Conservation (phyloP, 257 asterid species). For the Plectranthus barbatus region DNA sequence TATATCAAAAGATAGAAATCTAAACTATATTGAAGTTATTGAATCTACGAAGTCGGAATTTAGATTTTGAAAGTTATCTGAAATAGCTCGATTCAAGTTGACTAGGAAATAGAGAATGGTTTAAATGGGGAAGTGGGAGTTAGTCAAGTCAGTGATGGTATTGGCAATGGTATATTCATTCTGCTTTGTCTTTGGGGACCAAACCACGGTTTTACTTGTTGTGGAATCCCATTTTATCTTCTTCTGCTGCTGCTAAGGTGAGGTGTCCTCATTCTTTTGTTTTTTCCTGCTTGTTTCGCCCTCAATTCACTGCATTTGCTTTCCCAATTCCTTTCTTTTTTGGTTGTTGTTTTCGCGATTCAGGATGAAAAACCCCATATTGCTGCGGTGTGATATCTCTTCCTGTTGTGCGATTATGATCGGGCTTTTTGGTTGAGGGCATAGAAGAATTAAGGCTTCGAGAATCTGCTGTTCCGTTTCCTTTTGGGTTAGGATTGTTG, state of each 20-base stretch:
- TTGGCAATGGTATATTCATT: not conserved
- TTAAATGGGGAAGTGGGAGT: not conserved
- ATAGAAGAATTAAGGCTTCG: not conserved
- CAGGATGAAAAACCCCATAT: not conserved
- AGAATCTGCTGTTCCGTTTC: not conserved
- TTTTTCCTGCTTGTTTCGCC: too few species aligned
- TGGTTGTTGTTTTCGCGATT: too few species aligned
- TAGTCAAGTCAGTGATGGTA: not conserved
- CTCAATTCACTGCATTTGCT: too few species aligned
- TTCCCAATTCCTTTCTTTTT: not conserved
- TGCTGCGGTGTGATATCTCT: slow-evolving; percentile 2
- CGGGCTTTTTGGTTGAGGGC: not conserved
- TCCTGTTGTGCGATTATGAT: not conserved
- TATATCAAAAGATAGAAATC: too few species aligned
- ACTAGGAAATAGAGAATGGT: too few species aligned
- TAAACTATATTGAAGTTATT: too few species aligned
- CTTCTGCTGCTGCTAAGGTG: not conserved
- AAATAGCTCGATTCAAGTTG: too few species aligned
- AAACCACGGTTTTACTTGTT: not conserved
- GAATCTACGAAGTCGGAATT: too few species aligned
- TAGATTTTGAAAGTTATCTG: too few species aligned
- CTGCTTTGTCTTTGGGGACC: not conserved
- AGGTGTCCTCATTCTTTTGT: not conserved
- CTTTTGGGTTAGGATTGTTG: not conserved
- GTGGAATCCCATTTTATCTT: not conserved